Base-by-base conservation (phyloP, 2,329 filamentous ascomycete genomes). In the Fusarium austroafricanum region DNA sequence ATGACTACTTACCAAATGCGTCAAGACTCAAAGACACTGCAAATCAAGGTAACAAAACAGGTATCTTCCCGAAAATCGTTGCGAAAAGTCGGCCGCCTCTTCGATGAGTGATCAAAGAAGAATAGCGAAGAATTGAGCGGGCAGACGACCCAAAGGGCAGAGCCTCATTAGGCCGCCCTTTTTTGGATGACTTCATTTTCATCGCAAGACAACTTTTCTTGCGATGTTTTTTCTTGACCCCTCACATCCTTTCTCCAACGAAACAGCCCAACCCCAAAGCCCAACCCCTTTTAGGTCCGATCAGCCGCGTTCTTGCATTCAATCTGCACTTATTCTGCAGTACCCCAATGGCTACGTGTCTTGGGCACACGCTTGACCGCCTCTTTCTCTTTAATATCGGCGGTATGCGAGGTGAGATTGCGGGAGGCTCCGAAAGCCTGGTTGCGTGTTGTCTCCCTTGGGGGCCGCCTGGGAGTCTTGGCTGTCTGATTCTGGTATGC, bases 211-310 rank as follows among this genome's bases (percentile, higher is more conserved):
- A 29, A 12, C 55, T 61, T 33, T 39, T 18, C 23, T 28, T 21
- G 14, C 31, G 23, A 17, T 57, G 18, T 59, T 44, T 20, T 29
- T 12, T 31, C 14, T 7, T 55, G 26, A n/a, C 53, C 44, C 57
- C 33, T 37, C 21, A 47, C 26, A 33, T 23, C 18, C 11, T 10
- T 10, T n/a, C 52, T 37, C 28, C 52, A 49, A 20, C 26, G 20
- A 46, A 37, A 26, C 17, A 20, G 29, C 33, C 39, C 26, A 38
- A 59, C 17, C 44, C 39, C 26, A 58, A 33, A 17, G 35, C 46
- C 47, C 56, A 47, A 49, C 21, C 61, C 44, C 4, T 6, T 64
- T 64, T 46, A 14, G 61, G 51, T 3, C 8, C 11, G 44, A 63
- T 63, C 39, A 7, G 12, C 40, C 5, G 50, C 18, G 6, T 40